A percentile compares a stretch with the other conserved stretches of the same genome.
Evolutionary conservation across 2,329 filamentous ascomycete genomes (phyloP).

Genomic region (Ophiocordyceps camponoti-leonardi): DNA sequence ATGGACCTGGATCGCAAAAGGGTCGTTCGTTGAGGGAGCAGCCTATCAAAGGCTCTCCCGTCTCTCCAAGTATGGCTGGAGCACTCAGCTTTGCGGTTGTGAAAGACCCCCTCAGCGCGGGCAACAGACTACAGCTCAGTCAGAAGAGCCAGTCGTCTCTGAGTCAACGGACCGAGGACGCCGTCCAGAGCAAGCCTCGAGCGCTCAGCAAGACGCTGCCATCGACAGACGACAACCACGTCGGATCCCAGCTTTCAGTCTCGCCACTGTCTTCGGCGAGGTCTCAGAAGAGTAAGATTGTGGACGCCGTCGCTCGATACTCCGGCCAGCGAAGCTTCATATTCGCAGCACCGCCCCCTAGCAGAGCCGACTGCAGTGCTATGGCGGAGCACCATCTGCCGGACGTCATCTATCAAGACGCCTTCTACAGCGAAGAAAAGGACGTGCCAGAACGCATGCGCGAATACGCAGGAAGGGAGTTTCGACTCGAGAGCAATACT

Average conservation of each 20-base stretch:
- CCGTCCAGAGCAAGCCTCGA: conserved; percentile 7
- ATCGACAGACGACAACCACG: not conserved
- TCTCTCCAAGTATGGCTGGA: conserved; percentile 14
- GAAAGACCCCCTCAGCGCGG: conserved; percentile 54
- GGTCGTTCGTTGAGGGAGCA: not conserved
- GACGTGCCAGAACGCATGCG: conserved; percentile 64
- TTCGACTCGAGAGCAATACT: conserved; percentile 57
- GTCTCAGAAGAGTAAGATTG: not conserved
- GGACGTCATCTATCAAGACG: conserved; percentile 63
- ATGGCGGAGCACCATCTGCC: conserved; percentile 25
- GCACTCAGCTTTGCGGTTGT: conserved; percentile 53
- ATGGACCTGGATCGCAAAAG: not conserved
- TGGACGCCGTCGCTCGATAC: not conserved
- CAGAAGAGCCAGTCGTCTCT: conserved; percentile 32
- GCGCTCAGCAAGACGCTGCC: conserved; percentile 4
- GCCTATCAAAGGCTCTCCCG: not conserved
- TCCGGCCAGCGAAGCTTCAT: conserved; percentile 5
- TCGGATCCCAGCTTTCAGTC: not conserved
- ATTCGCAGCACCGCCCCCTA: conserved; percentile 12
- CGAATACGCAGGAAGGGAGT: conserved; percentile 81
- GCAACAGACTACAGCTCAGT: conserved; percentile 46
- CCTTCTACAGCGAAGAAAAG: conserved; percentile 67
- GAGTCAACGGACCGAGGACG: conserved; percentile 30
- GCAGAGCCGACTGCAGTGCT: conserved; percentile 5
- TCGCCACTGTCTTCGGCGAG: not conserved